Base-by-base conservation (phyloP, 495 filamentous ascomycete species). In the Hypomontagnella submonticulosa region DNA sequence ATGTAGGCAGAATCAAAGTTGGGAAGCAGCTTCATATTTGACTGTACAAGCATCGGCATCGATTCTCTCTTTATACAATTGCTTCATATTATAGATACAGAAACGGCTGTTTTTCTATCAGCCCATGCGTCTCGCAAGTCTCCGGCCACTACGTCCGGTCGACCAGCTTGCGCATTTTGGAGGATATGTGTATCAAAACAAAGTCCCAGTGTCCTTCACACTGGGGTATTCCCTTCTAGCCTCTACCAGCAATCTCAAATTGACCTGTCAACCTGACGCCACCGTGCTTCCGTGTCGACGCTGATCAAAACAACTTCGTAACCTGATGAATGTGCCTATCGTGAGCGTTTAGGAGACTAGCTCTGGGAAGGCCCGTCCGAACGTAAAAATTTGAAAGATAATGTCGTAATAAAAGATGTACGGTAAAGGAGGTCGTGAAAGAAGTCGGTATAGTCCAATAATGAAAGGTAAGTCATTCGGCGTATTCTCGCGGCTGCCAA, bases 351-450 rank as follows among this genome's bases (percentile, higher is more conserved):
- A 52, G 50, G 47, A 36, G 43, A 47, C 56, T 37, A 43, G 33
- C 51, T 57, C 66, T 38, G 41, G 16, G 36, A n/a, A 38, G 34
- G 16, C 38, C 42, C 13, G 30, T 55, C 55, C 46, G 37, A 12
- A 57, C 56, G n/a, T 38, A 38, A 54, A 51, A 49, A 48, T 15
- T 15, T 20, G 50, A 70, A 61, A 41, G 13, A 46, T 30, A 63
- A 61, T 60, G 16, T 54, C 36, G 63, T 60, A 73, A 71, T 71
- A 73, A 70, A 73, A 69, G 60, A 12, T 67, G 54, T 71, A 73
- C 38, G 58, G 32, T 67, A 57, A 63, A 11, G 18, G 62, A 19
- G 18, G 33, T 53, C 49, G 41, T 50, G 55, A 52, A 47, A 53
- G 42, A 66, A 57, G 50, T 63, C 34, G 58, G 55, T 51, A 55